Conservation (phyloP, 1,284 basidiomycete species). For the Cystobasidium pallidum region DNA sequence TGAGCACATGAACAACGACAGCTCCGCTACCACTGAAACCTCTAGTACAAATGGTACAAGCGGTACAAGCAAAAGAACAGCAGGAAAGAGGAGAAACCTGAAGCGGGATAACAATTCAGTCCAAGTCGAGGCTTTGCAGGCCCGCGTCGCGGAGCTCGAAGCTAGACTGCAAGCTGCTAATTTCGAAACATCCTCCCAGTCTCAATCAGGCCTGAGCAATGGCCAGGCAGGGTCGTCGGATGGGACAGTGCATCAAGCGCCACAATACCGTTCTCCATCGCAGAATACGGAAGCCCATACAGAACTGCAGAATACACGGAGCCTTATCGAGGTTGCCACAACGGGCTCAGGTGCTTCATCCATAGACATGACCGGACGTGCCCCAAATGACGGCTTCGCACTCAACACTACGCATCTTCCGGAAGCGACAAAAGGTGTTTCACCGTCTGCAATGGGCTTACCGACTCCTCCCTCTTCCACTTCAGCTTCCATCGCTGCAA, state of each 20-base stretch:
- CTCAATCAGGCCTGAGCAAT: not conserved
- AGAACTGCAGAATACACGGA: too few relatives aligned
- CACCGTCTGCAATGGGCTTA: not conserved
- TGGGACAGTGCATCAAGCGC: not conserved
- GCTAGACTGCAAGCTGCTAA: slow-evolving; percentile 18
- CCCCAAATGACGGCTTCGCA: not conserved
- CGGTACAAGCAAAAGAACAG: not conserved
- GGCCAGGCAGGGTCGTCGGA: not conserved
- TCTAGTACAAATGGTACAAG: too few relatives aligned
- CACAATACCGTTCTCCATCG: not conserved
- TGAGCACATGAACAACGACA: not conserved
- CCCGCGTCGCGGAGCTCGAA: slow-evolving; percentile 31
- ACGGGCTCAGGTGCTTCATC: slow-evolving; percentile 4
- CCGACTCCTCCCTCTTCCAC: slow-evolving; percentile 4
- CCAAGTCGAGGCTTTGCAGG: slow-evolving; percentile 16
- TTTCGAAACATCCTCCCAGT: not conserved
- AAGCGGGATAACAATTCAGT: slow-evolving; percentile 9
- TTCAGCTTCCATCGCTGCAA: not conserved
- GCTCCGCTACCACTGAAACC: not conserved
- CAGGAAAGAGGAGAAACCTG: slow-evolving; percentile 12
- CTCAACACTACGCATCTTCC: not conserved
- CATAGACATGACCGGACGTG: not conserved
- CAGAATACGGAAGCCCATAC: not conserved
- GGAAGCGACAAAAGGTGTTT: not conserved
- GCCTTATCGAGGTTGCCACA: not conserved